A percentile compares a stretch with the other conserved stretches of the same genome.
phyloP scores from a whole-genome alignment of 306 rosid species.

The Trifolium dubium region DNA sequence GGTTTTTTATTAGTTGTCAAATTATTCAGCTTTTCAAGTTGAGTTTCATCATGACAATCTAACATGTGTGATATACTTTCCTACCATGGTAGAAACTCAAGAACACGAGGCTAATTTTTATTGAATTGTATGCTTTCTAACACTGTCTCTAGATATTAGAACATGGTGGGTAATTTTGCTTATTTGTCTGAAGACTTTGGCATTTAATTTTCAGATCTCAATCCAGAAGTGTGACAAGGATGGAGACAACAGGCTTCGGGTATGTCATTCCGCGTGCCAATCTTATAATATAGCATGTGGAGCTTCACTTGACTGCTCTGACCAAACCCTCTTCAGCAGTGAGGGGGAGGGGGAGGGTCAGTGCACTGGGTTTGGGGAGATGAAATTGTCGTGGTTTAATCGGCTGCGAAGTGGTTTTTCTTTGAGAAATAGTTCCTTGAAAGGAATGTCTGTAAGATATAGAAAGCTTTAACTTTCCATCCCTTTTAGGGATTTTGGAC shows the following conservation, averaged over 20 bases:
- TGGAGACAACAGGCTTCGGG: constrained; percentile 93
- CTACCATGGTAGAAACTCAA: constrained; percentile 7
- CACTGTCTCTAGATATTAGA: constrained; percentile 12
- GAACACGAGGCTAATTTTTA: neutral
- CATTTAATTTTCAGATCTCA: constrained; percentile 66
- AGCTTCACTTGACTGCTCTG: constrained; percentile 94
- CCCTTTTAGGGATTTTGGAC: constrained; percentile 44
- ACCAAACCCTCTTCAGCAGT: constrained; percentile 87
- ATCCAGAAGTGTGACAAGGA: constrained; percentile 92
- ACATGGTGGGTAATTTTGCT: constrained; percentile 17
- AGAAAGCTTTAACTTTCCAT: constrained; percentile 51
- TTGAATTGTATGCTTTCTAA: constrained; percentile 25
- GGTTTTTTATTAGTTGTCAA: neutral
- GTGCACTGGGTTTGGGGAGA: constrained; percentile 87
- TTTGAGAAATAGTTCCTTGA: constrained; percentile 61
- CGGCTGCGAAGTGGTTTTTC: constrained; percentile 59
- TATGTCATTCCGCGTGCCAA: constrained; percentile 90
- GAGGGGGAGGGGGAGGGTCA: constrained; percentile 79
- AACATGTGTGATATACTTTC: neutral
- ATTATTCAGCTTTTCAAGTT: constrained; percentile 4
- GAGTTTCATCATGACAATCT: neutral
- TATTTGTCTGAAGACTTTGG: constrained; percentile 35
- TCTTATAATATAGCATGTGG: constrained; percentile 95
- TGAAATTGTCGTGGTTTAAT: constrained; percentile 69
- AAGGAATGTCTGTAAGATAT: constrained; percentile 70